Evolutionary conservation across 192 early-diverging fungal species (phyloP).

Genomic region (Backusella australiensis): DNA sequence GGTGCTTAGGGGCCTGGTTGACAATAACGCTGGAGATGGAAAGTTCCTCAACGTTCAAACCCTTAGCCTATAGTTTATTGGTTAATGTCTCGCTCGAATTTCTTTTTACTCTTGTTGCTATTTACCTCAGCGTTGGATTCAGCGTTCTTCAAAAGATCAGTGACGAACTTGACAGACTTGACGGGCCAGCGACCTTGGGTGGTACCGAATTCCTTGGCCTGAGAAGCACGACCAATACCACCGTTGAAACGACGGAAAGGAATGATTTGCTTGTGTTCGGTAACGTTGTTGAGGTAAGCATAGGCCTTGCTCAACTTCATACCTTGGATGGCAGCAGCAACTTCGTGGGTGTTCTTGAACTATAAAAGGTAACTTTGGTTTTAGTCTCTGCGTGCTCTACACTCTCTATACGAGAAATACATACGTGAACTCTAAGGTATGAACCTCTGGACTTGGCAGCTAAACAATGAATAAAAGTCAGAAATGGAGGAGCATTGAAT

Average conservation of each 20-base stretch:
- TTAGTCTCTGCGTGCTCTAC: not conserved
- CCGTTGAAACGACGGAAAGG: conserved; percentile 97
- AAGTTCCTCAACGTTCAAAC: conserved; percentile 84
- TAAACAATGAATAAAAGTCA: conserved; percentile 19
- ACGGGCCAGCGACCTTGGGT: conserved; percentile 95
- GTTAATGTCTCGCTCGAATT: not conserved
- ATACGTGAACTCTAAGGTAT: conserved; percentile 74
- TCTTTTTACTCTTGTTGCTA: not conserved
- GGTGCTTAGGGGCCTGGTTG: conserved; percentile 97
- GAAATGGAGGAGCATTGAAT: not conserved
- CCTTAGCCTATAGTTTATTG: conserved; percentile 66
- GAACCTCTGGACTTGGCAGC: conserved; percentile 79
- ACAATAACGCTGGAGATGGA: conserved; percentile 95
- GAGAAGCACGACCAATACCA: conserved; percentile 95
- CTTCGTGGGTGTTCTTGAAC: conserved; percentile 99
- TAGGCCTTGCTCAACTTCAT: conserved; percentile 91
- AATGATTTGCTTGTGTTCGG: conserved; percentile 95
- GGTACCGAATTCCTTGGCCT: conserved; percentile 91
- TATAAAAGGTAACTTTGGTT: not conserved
- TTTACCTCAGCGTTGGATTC: conserved; percentile 93
- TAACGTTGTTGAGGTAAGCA: conserved; percentile 89
- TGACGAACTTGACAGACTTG: conserved; percentile 93
- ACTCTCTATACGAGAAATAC: not conserved
- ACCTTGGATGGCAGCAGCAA: conserved; percentile 91
- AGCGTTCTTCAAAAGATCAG: conserved; percentile 95